Conservation (phyloP, 2,329 filamentous ascomycete species). For the Pyrenochaeta sp. region DNA sequence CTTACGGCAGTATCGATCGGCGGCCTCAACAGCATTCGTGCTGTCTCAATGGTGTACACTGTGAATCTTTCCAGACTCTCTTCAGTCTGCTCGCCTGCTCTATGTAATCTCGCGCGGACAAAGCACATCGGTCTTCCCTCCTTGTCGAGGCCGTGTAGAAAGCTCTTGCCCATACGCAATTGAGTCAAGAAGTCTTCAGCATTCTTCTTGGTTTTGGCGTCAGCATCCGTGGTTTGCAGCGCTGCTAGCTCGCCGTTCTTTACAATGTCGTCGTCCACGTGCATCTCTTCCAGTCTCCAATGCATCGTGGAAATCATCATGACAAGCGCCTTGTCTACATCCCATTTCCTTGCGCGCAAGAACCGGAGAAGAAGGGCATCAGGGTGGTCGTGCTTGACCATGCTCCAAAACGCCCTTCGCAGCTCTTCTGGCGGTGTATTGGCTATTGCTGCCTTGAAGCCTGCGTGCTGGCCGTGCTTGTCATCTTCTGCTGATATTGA, state of each 20-base stretch:
- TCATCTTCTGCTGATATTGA: slow-evolving; percentile 67
- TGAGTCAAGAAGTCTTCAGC: slow-evolving; percentile 83
- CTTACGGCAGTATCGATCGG: slow-evolving; percentile 92
- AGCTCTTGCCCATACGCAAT: slow-evolving; percentile 90
- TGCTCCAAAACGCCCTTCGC: slow-evolving; percentile 83
- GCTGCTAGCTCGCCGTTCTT: slow-evolving; percentile 54
- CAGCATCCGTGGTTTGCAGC: slow-evolving; percentile 69
- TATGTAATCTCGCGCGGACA: slow-evolving; percentile 83
- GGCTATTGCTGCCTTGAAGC: slow-evolving; percentile 82
- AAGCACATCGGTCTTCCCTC: slow-evolving; percentile 85
- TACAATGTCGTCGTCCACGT: slow-evolving; percentile 87
- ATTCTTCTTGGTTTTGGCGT: slow-evolving; percentile 70
- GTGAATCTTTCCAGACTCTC: slow-evolving; percentile 87
- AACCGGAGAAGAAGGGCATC: slow-evolving; percentile 73
- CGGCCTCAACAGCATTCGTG: slow-evolving; percentile 79
- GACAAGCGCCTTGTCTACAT: slow-evolving; percentile 88
- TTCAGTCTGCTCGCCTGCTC: slow-evolving; percentile 81
- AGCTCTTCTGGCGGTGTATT: slow-evolving; percentile 80
- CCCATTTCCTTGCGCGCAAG: slow-evolving; percentile 70
- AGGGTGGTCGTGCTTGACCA: slow-evolving; percentile 95
- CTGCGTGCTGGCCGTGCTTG: slow-evolving; percentile 90
- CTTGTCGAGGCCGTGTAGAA: slow-evolving; percentile 86
- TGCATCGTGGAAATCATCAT: slow-evolving; percentile 96
- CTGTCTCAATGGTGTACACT: slow-evolving; percentile 92
- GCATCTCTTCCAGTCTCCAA: slow-evolving; percentile 84